Evolutionary conservation across 257 asterid genomes (phyloP).

Genomic region (Solanum peruvianum): DNA sequence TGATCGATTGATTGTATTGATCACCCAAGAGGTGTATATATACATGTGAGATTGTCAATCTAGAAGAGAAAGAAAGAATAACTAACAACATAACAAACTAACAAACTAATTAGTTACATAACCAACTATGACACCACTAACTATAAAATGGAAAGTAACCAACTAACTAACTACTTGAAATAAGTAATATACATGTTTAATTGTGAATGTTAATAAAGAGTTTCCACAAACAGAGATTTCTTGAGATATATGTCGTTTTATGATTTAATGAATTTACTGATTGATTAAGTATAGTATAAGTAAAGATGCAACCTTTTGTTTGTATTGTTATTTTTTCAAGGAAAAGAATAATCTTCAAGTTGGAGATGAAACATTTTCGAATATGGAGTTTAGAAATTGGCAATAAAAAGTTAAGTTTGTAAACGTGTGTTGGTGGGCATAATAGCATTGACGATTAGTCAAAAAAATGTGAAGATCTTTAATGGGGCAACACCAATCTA

Average conservation of each 20-base stretch:
- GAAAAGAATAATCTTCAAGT: background rate
- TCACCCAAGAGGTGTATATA: too few relatives aligned
- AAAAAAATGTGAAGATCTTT: background rate
- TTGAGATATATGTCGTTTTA: background rate
- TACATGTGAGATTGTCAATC: too few relatives aligned
- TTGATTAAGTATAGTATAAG: background rate
- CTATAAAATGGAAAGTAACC: too few relatives aligned
- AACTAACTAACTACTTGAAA: too few relatives aligned
- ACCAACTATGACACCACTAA: too few relatives aligned
- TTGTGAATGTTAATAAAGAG: background rate
- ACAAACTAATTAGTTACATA: too few relatives aligned
- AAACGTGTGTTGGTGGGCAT: background rate
- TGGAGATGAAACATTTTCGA: background rate
- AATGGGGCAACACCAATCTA: background rate
- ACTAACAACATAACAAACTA: too few relatives aligned
- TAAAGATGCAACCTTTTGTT: background rate
- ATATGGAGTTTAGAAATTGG: too few relatives aligned
- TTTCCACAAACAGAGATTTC: background rate
- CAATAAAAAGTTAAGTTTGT: too few relatives aligned
- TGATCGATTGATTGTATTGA: too few relatives aligned
- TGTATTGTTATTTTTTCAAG: background rate
- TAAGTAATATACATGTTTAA: too few relatives aligned
- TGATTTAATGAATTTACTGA: background rate
- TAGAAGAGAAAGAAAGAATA: too few relatives aligned
- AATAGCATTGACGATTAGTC: background rate